Conservation (phyloP, 2,329 filamentous ascomycete species). For the Amylocarpus encephaloides region DNA sequence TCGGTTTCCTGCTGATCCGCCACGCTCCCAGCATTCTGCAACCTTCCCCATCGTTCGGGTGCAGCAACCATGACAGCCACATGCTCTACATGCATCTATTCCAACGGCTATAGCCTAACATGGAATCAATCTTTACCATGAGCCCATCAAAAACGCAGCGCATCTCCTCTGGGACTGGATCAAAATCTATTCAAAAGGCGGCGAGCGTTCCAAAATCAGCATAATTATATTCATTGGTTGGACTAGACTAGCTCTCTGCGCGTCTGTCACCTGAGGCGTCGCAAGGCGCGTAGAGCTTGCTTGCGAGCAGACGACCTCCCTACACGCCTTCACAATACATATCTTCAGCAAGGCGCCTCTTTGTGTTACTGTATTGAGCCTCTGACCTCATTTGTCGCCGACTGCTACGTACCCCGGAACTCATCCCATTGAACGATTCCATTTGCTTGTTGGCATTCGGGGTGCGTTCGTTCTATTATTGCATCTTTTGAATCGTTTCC, state of each 20-base stretch:
- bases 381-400: background rate
- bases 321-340: background rate
- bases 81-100: conserved; percentile 7
- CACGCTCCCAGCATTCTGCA: background rate
- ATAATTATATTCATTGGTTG: conserved; percentile 15
- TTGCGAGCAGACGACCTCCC: background rate
- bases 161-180: no score
- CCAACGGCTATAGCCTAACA: no score
- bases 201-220: conserved; percentile 27
- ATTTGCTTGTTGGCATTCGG: no score
- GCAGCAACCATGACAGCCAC: conserved; percentile 7
- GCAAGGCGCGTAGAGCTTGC: conserved; percentile 25
- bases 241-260: conserved; percentile 2
- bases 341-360: background rate
- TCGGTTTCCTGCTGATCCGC: no score
- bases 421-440: no score
- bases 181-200: conserved; percentile 19
- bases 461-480: no score
- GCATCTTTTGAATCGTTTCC: no score
- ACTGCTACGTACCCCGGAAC: no score
- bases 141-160: conserved; percentile 1
- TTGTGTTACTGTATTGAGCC: background rate
- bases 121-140: background rate
- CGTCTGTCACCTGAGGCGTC: conserved; percentile 26
- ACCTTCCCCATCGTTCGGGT: background rate